Conservation (phyloP, 768 basidiomycete species). For the Chalciporus piperatus region DNA sequence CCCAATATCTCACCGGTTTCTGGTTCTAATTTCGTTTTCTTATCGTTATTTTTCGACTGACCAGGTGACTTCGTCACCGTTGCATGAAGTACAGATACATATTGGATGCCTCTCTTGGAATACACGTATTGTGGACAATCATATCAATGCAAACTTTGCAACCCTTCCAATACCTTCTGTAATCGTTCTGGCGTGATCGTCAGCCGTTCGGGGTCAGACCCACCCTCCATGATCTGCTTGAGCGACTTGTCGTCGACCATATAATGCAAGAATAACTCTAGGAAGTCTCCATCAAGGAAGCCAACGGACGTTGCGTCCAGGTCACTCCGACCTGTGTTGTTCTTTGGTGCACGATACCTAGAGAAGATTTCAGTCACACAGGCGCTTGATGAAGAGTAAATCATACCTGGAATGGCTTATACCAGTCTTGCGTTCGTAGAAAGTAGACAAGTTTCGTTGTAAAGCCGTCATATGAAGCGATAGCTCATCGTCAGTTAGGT, state of each 20-base stretch:
- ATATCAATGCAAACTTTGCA: conserved; percentile 55
- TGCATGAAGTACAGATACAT: conserved; percentile 17
- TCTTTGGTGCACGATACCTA: conserved; percentile 73
- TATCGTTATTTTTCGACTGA: conserved; percentile 2
- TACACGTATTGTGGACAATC: conserved; percentile 9
- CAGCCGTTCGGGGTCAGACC: conserved; percentile 57
- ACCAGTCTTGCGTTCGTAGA: conserved; percentile 52
- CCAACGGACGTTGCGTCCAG: conserved; percentile 57
- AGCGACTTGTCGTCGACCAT: conserved; percentile 39
- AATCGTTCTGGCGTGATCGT: conserved; percentile 37
- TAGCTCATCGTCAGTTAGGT: conserved; percentile 49
- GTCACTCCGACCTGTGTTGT: conserved; percentile 53
- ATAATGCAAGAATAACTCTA: conserved; percentile 62
- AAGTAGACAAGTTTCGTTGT: conserved; percentile 68
- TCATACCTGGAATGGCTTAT: conserved; percentile 60
- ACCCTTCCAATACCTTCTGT: conserved; percentile 43
- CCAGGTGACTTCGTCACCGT: not conserved
- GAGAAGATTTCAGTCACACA: not conserved
- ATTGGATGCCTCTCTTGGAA: conserved; percentile 12
- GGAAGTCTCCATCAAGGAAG: conserved; percentile 86
- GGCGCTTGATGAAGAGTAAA: not conserved
- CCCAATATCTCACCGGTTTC: conserved; percentile 10
- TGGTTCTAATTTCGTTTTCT: conserved; percentile 10
- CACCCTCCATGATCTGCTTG: conserved; percentile 55
- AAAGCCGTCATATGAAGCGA: conserved; percentile 63